A percentile compares a stretch with the other conserved stretches of the same genome.
These are phyloP conservation scores for Lyophyllum atratum DNA, from an alignment of 768 basidiomycete species.

Conservation along the genomic window DNA sequence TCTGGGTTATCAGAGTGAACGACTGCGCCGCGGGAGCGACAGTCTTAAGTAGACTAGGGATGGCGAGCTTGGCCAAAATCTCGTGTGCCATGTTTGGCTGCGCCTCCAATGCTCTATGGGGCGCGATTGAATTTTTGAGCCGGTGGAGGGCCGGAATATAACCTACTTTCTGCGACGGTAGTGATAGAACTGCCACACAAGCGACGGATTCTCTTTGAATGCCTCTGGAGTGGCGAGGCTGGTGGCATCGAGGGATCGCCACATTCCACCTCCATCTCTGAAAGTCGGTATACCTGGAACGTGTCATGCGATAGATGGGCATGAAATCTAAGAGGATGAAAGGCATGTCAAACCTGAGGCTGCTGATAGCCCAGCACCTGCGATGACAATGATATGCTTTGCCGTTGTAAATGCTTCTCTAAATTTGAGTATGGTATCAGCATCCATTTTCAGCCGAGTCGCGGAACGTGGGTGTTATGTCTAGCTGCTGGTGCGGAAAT, in stretches of 20 bases:
- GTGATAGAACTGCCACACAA: conserved; percentile 44
- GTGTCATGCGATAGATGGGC: conserved; percentile 26
- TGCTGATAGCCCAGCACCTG: conserved; percentile 23
- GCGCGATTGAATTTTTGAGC: neutral
- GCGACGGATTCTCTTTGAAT: conserved; percentile 30
- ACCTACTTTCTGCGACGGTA: conserved; percentile 28
- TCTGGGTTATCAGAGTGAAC: conserved; percentile 39
- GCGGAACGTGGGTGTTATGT: neutral
- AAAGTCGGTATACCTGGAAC: neutral
- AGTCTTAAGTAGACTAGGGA: conserved; percentile 23
- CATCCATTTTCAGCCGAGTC: neutral
- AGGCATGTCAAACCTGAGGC: conserved; percentile 18
- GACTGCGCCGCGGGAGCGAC: conserved; percentile 24
- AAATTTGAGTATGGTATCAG: neutral
- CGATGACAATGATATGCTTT: conserved; percentile 20
- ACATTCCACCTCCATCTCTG: conserved; percentile 19
- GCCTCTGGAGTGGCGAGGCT: conserved; percentile 26
- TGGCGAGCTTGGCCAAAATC: conserved; percentile 36
- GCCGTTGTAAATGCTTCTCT: conserved; percentile 6
- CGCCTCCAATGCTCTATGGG: conserved; percentile 29
- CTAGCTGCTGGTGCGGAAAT: too few species aligned
- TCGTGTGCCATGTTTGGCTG: conserved; percentile 43
- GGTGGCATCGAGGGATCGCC: conserved; percentile 23
- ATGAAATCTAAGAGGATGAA: neutral
- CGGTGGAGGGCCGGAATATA: neutral